Evolutionary conservation across 1,284 basidiomycete species (phyloP).

Genomic region (Tranzscheliella williamsii): DNA sequence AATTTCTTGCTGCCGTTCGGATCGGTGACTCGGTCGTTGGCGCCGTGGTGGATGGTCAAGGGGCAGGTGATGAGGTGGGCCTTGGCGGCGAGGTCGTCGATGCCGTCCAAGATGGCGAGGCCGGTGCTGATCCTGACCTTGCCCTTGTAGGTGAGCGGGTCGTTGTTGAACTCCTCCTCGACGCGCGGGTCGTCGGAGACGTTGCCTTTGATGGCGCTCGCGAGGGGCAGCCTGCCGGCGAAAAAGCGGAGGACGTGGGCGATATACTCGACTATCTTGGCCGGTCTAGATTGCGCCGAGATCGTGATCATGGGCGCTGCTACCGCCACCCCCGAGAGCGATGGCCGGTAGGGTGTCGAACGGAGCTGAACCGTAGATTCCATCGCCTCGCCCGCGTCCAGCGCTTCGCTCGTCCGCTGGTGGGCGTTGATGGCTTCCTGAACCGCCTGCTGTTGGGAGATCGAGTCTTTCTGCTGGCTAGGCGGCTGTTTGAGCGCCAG

Average conservation of each 20-base stretch:
- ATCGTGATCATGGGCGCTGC: conserved; percentile 64
- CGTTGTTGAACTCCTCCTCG: conserved; percentile 51
- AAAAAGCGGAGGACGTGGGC: conserved; percentile 61
- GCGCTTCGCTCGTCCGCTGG: conserved; percentile 2
- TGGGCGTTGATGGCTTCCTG: conserved; percentile 26
- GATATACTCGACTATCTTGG: conserved; percentile 59
- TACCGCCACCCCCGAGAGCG: conserved; percentile 61
- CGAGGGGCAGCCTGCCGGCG: conserved; percentile 63
- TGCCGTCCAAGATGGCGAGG: conserved; percentile 63
- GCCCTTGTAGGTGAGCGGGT: conserved; percentile 64
- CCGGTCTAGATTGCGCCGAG: conserved; percentile 61
- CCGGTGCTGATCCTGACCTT: conserved; percentile 64
- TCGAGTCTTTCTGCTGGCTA: conserved; percentile 21
- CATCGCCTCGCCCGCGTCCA: not conserved
- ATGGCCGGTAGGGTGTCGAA: conserved; percentile 27
- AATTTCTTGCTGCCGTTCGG: conserved; percentile 62
- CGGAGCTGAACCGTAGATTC: not conserved
- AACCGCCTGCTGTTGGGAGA: conserved; percentile 11
- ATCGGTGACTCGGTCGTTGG: conserved; percentile 64
- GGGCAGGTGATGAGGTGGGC: conserved; percentile 60
- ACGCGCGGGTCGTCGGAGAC: conserved; percentile 66
- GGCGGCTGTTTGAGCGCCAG: conserved; percentile 22
- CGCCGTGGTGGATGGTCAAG: conserved; percentile 64
- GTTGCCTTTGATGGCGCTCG: conserved; percentile 63
- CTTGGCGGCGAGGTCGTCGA: conserved; percentile 60